phyloP scores from a whole-genome alignment of 805 yeast species.

The Metschnikowia colocasiae region DNA sequence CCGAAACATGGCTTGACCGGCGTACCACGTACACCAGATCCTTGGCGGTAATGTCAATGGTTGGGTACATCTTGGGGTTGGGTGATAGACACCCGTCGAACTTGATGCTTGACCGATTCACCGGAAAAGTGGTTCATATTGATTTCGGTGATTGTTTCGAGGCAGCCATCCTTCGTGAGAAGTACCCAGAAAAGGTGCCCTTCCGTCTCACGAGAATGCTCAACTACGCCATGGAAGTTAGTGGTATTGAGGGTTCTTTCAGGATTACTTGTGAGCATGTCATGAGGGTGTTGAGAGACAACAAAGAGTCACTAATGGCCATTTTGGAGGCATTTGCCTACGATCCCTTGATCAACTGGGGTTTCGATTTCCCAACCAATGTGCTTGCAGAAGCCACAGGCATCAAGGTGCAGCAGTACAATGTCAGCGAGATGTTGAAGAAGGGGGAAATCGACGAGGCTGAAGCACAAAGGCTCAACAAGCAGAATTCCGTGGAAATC shows the following conservation, averaged over 20 bases:
- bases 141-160: constrained; percentile 99
- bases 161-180: constrained; percentile 93
- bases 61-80: constrained; percentile 90
- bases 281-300: constrained; percentile 89
- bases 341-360: constrained; percentile 98
- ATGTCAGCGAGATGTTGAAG: constrained; percentile 66
- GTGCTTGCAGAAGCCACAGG: constrained; percentile 74
- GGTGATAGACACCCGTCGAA: constrained; percentile 99
- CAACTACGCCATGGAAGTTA: constrained; percentile 97
- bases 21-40: constrained; percentile 95
- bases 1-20: constrained; percentile 97
- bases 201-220: constrained; percentile 95
- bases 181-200: constrained; percentile 97
- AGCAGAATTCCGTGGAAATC: constrained; percentile 66
- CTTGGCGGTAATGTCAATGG: constrained; percentile 98
- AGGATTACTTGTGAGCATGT: constrained; percentile 96
- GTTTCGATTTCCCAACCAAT: constrained; percentile 86
- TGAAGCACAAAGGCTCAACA: constrained; percentile 67
- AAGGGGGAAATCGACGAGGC: constrained; percentile 72
- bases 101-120: constrained; percentile 86
- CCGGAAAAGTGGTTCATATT: constrained; percentile 95
- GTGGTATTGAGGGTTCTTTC: constrained; percentile 97
- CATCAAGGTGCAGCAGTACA: constrained; percentile 60
- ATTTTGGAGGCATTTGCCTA: constrained; percentile 97
- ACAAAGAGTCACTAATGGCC: constrained; percentile 96